Evolutionary conservation across 2,329 filamentous ascomycete species (phyloP).

Genomic region (Colletotrichum aenigma): DNA sequence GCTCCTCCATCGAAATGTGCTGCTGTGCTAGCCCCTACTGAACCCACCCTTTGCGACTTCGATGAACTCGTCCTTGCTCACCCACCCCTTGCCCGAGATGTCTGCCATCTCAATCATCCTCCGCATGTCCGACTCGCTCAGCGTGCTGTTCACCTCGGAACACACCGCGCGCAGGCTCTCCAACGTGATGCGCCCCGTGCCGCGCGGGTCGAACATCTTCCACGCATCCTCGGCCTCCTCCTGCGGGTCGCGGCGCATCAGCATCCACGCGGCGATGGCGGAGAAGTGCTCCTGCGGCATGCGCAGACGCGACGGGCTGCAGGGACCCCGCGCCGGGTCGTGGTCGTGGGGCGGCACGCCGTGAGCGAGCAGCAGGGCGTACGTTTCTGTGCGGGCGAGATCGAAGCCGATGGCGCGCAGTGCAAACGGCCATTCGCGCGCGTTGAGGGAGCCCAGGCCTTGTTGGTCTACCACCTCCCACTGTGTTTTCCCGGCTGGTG

Average conservation of each 20-base stretch:
- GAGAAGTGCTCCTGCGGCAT: conserved; percentile 77
- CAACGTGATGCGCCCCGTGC: conserved; percentile 88
- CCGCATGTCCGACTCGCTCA: conserved; percentile 89
- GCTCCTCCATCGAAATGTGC: neutral
- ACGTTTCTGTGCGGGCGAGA: conserved; percentile 83
- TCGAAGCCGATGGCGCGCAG: conserved; percentile 96
- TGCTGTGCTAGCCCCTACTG: neutral
- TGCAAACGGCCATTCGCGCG: conserved; percentile 97
- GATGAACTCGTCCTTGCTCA: conserved; percentile 72
- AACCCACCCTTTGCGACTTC: conserved; percentile 47
- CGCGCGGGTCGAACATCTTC: conserved; percentile 88
- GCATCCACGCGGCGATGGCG: conserved; percentile 77
- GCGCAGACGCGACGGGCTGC: conserved; percentile 70
- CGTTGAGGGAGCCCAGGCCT: conserved; percentile 92
- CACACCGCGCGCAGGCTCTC: conserved; percentile 88
- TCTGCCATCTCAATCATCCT: conserved; percentile 99
- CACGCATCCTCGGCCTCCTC: conserved; percentile 94
- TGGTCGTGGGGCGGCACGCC: conserved; percentile 72
- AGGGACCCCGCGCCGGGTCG: conserved; percentile 47
- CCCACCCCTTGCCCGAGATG: conserved; percentile 86
- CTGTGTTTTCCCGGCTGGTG: conserved; percentile 44
- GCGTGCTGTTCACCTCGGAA: conserved; percentile 79
- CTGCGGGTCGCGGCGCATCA: conserved; percentile 81
- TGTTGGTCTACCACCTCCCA: conserved; percentile 97
- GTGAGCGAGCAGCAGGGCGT: conserved; percentile 79